These are phyloP conservation scores for Drechslerella coelobrocha DNA, from an alignment of 2,329 filamentous ascomycete species.

Conservation along the genomic window DNA sequence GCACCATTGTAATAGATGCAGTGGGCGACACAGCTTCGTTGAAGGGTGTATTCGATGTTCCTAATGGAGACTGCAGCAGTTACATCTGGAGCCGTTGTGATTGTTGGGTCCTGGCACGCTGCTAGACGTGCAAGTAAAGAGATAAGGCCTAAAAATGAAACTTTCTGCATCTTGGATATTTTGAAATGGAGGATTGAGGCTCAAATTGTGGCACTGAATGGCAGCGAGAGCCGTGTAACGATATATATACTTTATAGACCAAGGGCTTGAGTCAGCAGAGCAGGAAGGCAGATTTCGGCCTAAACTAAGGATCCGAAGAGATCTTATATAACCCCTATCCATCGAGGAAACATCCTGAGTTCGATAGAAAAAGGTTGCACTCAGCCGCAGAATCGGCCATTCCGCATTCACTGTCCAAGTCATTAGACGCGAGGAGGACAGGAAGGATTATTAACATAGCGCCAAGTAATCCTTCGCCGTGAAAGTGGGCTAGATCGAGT, in stretches of 20 bases:
- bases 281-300: too few relatives aligned
- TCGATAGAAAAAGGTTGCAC: not conserved
- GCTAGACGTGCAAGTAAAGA: conserved; percentile 19
- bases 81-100: conserved; percentile 5
- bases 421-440: not conserved
- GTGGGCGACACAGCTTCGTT: conserved; percentile 53
- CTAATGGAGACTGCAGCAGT: conserved; percentile 7
- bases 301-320: not conserved
- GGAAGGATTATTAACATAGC: conserved; percentile 3
- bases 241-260: too few relatives aligned
- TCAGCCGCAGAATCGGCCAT: conserved; percentile 6
- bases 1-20: conserved; percentile 54
- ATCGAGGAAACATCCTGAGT: not conserved
- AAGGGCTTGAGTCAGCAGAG: too few relatives aligned
- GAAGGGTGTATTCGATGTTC: conserved; percentile 20
- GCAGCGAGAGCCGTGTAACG: too few relatives aligned
- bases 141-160: not conserved
- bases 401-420: not conserved
- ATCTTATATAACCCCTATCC: conserved; percentile 2
- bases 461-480: not conserved
- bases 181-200: not conserved
- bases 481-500: conserved; percentile 2
- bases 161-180: not conserved
- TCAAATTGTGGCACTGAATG: too few relatives aligned
- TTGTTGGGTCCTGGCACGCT: not conserved